These are phyloP conservation scores for Aleurites moluccanus DNA, from an alignment of 441 rosid genomes.

Conservation along the genomic window DNA sequence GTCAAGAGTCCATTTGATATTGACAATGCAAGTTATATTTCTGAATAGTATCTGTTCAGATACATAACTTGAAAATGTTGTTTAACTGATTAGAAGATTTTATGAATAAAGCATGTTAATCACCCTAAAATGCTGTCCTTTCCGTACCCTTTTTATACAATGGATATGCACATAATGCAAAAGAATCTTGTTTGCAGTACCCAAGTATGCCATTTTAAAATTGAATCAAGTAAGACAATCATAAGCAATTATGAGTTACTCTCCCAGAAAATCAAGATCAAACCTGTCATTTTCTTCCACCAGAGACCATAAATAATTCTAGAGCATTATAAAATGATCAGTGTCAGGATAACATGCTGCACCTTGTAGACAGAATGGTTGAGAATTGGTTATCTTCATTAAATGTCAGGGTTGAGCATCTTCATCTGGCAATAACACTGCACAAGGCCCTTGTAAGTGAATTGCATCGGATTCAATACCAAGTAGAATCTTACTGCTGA, in stretches of 20 bases:
- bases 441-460: background rate
- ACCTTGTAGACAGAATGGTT: background rate
- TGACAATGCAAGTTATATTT: too few relatives aligned
- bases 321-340: background rate
- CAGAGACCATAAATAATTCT: background rate
- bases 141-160: background rate
- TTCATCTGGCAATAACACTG: background rate
- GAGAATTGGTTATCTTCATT: background rate
- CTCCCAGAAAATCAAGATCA: background rate
- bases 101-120: too few relatives aligned
- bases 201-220: background rate
- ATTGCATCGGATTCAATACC: background rate
- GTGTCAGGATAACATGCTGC: too few relatives aligned
- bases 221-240: background rate
- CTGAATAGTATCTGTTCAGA: too few relatives aligned
- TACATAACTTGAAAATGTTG: too few relatives aligned
- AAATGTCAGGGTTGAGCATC: background rate
- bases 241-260: background rate
- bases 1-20: too few relatives aligned
- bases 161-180: background rate
- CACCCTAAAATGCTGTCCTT: too few relatives aligned
- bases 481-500: background rate
- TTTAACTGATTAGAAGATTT: too few relatives aligned
- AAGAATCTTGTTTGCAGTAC: background rate
- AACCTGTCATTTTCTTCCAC: background rate